Evolutionary conservation across 257 asterid species (phyloP).

Genomic region (Solanum bulbocastanum): DNA sequence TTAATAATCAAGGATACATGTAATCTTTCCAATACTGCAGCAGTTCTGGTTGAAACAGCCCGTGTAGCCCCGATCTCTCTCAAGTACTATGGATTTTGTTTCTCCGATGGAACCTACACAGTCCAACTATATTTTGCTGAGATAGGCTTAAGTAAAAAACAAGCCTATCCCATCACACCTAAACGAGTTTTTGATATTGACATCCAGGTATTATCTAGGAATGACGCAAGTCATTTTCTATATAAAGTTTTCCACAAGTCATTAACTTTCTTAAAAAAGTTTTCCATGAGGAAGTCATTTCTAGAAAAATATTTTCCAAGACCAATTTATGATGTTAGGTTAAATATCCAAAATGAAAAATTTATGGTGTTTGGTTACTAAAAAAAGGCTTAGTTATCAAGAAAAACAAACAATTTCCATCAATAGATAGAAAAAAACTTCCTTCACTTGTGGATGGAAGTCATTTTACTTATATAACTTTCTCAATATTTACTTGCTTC

Average conservation of each 20-base stretch:
- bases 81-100: constrained; percentile 14
- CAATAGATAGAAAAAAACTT: neutral
- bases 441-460: too few species aligned
- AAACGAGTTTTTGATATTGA: constrained; percentile 7
- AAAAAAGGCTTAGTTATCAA: neutral
- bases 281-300: neutral
- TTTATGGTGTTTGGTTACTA: neutral
- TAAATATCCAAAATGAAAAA: neutral
- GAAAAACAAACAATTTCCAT: neutral
- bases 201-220: neutral
- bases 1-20: neutral
- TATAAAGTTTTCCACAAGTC: neutral
- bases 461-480: neutral
- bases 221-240: neutral
- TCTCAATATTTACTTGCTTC: too few species aligned
- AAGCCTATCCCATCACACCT: neutral
- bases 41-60: neutral
- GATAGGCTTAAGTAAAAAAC: neutral
- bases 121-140: constrained; percentile 15
- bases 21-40: neutral
- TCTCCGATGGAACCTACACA: neutral
- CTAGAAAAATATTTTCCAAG: neutral
- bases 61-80: constrained; percentile 2
- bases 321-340: neutral
- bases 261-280: neutral